Percentiles rank a stretch among this genome's conserved stretches.
These are phyloP conservation scores for Lactifluus volemus DNA, from an alignment of 768 basidiomycete genomes.

Conservation along the genomic window DNA sequence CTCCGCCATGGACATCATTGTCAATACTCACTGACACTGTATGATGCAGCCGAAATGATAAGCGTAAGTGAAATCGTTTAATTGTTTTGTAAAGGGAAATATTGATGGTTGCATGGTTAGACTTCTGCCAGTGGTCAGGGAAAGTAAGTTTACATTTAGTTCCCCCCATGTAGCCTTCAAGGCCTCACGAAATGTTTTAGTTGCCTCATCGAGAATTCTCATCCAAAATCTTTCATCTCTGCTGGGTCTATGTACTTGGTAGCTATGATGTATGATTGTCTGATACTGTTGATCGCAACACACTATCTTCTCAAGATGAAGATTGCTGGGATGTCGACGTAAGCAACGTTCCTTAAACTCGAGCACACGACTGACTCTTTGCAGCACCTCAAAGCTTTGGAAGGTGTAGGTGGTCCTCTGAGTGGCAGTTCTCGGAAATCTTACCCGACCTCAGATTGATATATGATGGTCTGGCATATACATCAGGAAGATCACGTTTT, in stretches of 20 bases:
- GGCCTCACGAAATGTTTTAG: not conserved
- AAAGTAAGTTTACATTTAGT: not conserved
- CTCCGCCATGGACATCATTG: not conserved
- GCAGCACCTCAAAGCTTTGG: constrained; percentile 21
- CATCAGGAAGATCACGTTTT: too few relatives aligned
- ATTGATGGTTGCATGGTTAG: not conserved
- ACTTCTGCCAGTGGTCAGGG: not conserved
- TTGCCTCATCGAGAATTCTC: too few relatives aligned
- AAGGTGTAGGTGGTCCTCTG: constrained; percentile 11
- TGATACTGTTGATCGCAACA: too few relatives aligned
- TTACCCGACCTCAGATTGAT: constrained; percentile 8
- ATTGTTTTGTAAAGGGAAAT: not conserved
- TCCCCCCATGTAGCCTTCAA: not conserved
- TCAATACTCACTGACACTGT: not conserved
- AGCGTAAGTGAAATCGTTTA: not conserved
- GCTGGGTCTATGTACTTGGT: too few relatives aligned
- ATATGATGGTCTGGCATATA: too few relatives aligned
- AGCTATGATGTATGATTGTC: too few relatives aligned
- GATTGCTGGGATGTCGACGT: too few relatives aligned
- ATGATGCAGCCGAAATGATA: not conserved
- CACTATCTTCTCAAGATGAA: too few relatives aligned
- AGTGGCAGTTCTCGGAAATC: constrained; percentile 6
- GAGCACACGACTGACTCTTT: too few relatives aligned
- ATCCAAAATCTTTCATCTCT: too few relatives aligned
- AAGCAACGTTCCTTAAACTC: too few relatives aligned